Base-by-base conservation (phyloP, 1,139 yeast genomes). In the Scheffersomyces insectosa region DNA sequence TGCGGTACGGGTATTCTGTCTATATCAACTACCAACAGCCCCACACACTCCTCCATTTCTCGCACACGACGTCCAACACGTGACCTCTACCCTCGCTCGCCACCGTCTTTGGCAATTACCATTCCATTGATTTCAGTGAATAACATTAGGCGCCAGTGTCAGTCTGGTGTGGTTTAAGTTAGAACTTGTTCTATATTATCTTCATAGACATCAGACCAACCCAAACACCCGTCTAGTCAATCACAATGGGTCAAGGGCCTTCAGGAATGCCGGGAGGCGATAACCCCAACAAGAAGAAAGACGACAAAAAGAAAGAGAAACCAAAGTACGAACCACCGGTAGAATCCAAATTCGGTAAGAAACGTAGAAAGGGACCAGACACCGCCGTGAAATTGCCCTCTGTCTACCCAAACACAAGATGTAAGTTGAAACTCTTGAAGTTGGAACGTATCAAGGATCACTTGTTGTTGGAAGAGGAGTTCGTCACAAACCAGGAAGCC, bases 311-410 rank as follows among this genome's bases (percentile, higher is more conserved):
- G 79, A 82, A 84, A 53, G 88, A 85, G 51, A 86, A 85, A 65
- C 97, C 97, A 57, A 90, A 89, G 71, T 93, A 91, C 66, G 99
- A 95, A 67, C 99, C 99, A 33, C 99, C 99, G 15, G 98, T 93
- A 48, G 96, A 93, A 66, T 85, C 97, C 13, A 83, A 91, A 55
- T 86, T 88, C 58, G 96, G 96, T 48, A 88, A 85, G 70, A 88
- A 86, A 76, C 86, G 85, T 73, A 83, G 95, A 75, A 85, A 83
- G 72, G 97, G 97, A 9, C 96, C 96, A 25, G 97, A 90, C 50
- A 85, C 95, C 16, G 83, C 83, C 11, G 88, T 93, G 39, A 82
- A 77, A 51, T 77, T 93, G 52, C 99, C 99, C 6, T 77, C 79
- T 38, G 96, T 93, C 32, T 82, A 85, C 60, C 99, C 99, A 39